A percentile compares a stretch with the other conserved stretches of the same genome.
phyloP scores from a whole-genome alignment of 2,329 filamentous ascomycete species.

The Stemphylium beticola region DNA sequence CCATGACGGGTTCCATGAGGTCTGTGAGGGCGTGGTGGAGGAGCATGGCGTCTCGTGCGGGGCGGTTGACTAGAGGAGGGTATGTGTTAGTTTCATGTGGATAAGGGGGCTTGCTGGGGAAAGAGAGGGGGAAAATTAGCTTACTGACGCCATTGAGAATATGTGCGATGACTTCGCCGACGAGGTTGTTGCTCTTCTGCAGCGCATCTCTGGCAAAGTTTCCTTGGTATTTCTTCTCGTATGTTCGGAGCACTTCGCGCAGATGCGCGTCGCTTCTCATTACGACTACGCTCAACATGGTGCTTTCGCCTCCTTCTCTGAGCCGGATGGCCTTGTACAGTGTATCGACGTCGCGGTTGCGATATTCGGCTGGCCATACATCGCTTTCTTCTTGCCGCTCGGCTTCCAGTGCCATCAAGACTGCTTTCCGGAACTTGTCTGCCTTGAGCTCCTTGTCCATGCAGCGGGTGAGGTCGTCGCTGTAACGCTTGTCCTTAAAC shows the following conservation, averaged over 20 bases:
- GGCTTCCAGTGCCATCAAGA: slow-evolving; percentile 83
- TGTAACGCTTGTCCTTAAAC: slow-evolving; percentile 92
- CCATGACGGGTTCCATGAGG: slow-evolving; percentile 48
- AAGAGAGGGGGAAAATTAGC: neutral
- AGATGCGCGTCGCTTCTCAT: slow-evolving; percentile 82
- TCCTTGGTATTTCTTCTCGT: slow-evolving; percentile 72
- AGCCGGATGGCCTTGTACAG: slow-evolving; percentile 74
- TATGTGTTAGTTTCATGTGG: neutral
- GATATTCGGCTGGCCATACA: slow-evolving; percentile 62
- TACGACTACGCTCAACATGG: slow-evolving; percentile 86
- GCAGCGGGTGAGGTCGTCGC: slow-evolving; percentile 78
- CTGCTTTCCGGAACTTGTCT: slow-evolving; percentile 92
- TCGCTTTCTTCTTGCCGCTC: slow-evolving; percentile 82
- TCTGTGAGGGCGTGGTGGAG: slow-evolving; percentile 84
- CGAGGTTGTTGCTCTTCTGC: slow-evolving; percentile 86
- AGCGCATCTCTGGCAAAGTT: slow-evolving; percentile 92
- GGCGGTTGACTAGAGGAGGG: slow-evolving; percentile 70
- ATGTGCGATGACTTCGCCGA: slow-evolving; percentile 92
- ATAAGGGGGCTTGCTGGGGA: rapidly evolving
- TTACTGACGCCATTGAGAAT: slow-evolving; percentile 86
- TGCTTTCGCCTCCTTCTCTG: slow-evolving; percentile 78
- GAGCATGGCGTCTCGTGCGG: slow-evolving; percentile 88
- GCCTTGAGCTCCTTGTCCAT: slow-evolving; percentile 93
- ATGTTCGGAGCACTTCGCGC: slow-evolving; percentile 76
- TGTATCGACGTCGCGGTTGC: slow-evolving; percentile 70